phyloP scores from a whole-genome alignment of 129 eudicot genomes.

The Tanacetum coccineum region DNA sequence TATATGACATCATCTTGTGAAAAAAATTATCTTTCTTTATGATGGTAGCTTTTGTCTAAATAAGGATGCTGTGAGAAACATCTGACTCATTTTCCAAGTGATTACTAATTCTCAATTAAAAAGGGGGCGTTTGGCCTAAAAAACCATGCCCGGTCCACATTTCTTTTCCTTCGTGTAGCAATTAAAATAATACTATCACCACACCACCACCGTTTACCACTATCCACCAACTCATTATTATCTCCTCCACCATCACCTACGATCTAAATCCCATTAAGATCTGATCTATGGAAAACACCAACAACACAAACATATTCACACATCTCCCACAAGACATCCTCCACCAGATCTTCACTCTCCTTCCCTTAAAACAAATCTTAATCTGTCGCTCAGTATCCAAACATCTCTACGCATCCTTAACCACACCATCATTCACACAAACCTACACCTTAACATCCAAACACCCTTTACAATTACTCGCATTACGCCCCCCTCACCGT shows the following conservation, averaged over 20 bases:
- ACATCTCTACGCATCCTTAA: conserved; percentile 43
- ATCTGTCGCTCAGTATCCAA: conserved; percentile 55
- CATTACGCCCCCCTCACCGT: conserved; percentile 63
- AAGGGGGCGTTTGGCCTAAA: conserved; percentile 16
- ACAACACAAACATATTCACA: conserved; percentile 53
- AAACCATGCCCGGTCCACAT: conserved; percentile 19
- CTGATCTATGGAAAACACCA: conserved; percentile 25
- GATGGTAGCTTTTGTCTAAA: too few species aligned
- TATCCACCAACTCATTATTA: neutral
- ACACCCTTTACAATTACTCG: conserved; percentile 61
- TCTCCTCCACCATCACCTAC: neutral
- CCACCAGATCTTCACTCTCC: conserved; percentile 69
- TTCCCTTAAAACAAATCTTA: conserved; percentile 66
- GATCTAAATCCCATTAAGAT: neutral
- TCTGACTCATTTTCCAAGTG: too few species aligned
- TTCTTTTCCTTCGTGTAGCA: conserved; percentile 3
- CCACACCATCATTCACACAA: conserved; percentile 55
- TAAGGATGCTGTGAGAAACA: too few species aligned
- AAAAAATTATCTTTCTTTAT: too few species aligned
- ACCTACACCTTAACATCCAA: conserved; percentile 37
- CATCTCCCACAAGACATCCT: conserved; percentile 74
- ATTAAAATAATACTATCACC: neutral
- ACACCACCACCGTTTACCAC: neutral
- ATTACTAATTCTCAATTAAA: too few species aligned
- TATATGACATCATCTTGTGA: too few species aligned